Evolutionary conservation across 1,139 yeast species (phyloP), one percentile per base, ranked within the genome.

Genomic region (Taphrina betulina): DNA sequence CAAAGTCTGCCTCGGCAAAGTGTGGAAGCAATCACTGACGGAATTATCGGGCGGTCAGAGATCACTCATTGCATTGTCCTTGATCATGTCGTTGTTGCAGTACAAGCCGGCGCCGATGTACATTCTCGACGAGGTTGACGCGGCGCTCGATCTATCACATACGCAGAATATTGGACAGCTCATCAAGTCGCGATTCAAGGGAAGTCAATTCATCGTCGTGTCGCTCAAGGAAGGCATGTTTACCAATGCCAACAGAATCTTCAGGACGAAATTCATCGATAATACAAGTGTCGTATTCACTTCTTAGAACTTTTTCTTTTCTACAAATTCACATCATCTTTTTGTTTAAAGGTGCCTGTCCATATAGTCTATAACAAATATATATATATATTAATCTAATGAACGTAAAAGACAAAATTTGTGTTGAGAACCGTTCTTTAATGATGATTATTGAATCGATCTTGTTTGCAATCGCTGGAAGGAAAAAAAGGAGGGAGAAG

Each of bases 101-200:
- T 90, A 87, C 74, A 88, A 89, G 68, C 98, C 98, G 1, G 97
- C 98, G 0, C 98, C 98, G 8, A 87, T 92, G 95, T 92, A 92
- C 68, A 90, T 92, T 64, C 75, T 92, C 59, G 98, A 92, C 71
- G 98, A 92, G 71, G 96, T 92, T 35, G 98, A 92, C 71, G 98
- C 99, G 1, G 99, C 99, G 0, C 77, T 94, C 62, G 99, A 94
- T 74, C 78, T 90, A 62, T 87, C 95, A 56, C 99, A 94, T 69
- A 94, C 99, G 1, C 97, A 94, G 69, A 92, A 92, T 66, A 92
- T 94, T 66, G 99, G 99, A 3, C 96, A 89, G 67, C 75, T 94
- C 67, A 92, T 94, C 69, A 92, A 90, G 71, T 90, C 96, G 0
- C 75, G 96, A 64, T 94, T 94, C 71, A 85, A 86, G 68, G 96